These are phyloP conservation scores for Colletotrichum tabaci DNA, from an alignment of 2,329 filamentous ascomycete genomes.

Conservation along the genomic window DNA sequence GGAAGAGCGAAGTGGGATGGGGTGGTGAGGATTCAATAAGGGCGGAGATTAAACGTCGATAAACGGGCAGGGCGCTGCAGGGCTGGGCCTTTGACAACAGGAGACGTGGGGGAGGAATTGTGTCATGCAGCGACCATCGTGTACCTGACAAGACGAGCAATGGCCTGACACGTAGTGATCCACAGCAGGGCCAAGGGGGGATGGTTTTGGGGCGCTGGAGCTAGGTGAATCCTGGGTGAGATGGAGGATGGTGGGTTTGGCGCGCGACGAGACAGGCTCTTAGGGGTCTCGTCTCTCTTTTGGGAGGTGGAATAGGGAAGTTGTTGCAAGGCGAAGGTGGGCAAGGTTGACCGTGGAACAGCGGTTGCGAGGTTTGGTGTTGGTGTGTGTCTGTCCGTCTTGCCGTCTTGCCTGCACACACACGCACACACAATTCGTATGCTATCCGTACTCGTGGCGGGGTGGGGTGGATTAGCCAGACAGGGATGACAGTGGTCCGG, in stretches of 20 bases:
- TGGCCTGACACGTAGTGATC: constrained; percentile 41
- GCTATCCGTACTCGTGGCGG: constrained; percentile 5
- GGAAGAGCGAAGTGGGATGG: constrained; percentile 32
- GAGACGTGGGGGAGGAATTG: constrained; percentile 39
- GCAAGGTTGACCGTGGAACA: not conserved
- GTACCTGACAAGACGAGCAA: constrained; percentile 31
- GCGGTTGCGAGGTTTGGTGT: not conserved
- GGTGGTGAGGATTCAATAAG: constrained; percentile 43
- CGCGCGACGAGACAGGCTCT: not conserved
- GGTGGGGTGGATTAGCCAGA: constrained; percentile 15
- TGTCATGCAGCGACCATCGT: constrained; percentile 42
- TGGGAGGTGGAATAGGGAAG: not conserved
- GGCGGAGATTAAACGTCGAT: constrained; percentile 43
- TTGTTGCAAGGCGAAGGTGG: not conserved
- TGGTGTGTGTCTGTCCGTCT: not conserved
- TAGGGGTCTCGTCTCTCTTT: not conserved
- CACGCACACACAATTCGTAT: too few relatives aligned
- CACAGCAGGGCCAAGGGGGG: constrained; percentile 40
- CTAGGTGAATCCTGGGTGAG: not conserved
- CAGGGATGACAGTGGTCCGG: constrained; percentile 26
- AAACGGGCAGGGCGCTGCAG: constrained; percentile 38
- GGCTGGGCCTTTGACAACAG: constrained; percentile 37
- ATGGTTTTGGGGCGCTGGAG: constrained; percentile 9
- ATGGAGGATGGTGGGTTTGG: constrained; percentile 1
- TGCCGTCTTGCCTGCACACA: not conserved